These are phyloP conservation scores for Rhododendron vialii DNA, from an alignment of 148 eudicot genomes.

Conservation along the genomic window DNA sequence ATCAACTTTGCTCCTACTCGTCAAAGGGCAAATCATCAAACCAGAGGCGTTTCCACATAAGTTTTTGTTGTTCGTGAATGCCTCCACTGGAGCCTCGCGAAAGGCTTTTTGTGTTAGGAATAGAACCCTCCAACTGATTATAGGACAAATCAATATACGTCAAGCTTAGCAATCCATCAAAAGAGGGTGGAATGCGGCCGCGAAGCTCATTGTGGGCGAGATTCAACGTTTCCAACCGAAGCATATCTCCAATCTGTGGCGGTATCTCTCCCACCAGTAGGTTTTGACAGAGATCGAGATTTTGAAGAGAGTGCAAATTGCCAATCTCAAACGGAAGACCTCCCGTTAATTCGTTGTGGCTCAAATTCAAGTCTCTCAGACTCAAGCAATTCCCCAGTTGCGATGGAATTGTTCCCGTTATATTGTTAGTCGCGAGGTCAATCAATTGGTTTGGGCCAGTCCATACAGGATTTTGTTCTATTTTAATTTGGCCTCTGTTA, in stretches of 20 bases:
- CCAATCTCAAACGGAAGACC: slow-evolving; percentile 32
- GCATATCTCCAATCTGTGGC: not conserved
- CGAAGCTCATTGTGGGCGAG: slow-evolving; percentile 46
- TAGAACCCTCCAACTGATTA: slow-evolving; percentile 48
- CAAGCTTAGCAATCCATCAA: slow-evolving; percentile 29
- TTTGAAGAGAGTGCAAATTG: slow-evolving; percentile 25
- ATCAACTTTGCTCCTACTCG: not conserved
- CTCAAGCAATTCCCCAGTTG: slow-evolving; percentile 30
- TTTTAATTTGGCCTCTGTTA: no score
- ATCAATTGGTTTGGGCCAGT: not conserved
- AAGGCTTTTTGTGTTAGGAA: slow-evolving; percentile 36
- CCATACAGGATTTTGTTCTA: no score
- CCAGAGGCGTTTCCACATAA: slow-evolving; percentile 38
- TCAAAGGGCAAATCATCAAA: slow-evolving; percentile 24
- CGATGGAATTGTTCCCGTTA: slow-evolving; percentile 34
- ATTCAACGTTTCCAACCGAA: slow-evolving; percentile 25
- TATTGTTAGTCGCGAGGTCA: slow-evolving; percentile 29
- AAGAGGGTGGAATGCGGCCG: slow-evolving; percentile 38
- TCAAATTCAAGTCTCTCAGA: slow-evolving; percentile 31
- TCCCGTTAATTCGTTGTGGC: slow-evolving; percentile 29
- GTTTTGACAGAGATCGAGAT: not conserved
- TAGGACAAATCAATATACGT: slow-evolving; percentile 32
- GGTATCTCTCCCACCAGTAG: not conserved
- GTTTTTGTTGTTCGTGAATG: slow-evolving; percentile 26
- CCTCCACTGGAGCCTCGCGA: slow-evolving; percentile 23